These are phyloP conservation scores for Pisolithus orientalis DNA, from an alignment of 768 basidiomycete genomes.

Conservation along the genomic window DNA sequence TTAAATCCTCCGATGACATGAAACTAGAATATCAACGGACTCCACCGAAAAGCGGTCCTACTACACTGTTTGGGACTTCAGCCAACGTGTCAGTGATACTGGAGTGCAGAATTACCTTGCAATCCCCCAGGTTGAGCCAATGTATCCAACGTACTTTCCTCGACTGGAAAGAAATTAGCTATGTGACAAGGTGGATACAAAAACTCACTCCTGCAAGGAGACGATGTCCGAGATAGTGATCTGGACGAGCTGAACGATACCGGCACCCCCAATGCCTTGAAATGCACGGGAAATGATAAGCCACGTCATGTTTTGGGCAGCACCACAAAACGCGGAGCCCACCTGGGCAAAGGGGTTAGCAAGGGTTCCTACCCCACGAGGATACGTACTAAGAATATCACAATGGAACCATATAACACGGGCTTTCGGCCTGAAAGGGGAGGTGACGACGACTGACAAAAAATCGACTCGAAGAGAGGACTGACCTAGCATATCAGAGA, in stretches of 20 bases:
- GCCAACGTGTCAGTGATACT: neutral
- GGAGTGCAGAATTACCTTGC: slow-evolving; percentile 31
- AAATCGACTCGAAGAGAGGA: neutral
- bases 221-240: slow-evolving; percentile 84
- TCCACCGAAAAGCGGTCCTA: slow-evolving; percentile 39
- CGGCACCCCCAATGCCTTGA: slow-evolving; percentile 81
- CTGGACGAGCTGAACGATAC: slow-evolving; percentile 68
- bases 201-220: slow-evolving; percentile 62
- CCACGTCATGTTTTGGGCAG: slow-evolving; percentile 75
- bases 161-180: slow-evolving; percentile 38
- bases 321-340: slow-evolving; percentile 79
- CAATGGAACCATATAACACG: slow-evolving; percentile 58
- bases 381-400: slow-evolving; percentile 53
- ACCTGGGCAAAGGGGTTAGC: slow-evolving; percentile 35
- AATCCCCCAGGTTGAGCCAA: slow-evolving; percentile 77
- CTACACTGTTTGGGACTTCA: slow-evolving; percentile 19
- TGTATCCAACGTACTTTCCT: slow-evolving; percentile 68
- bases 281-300: slow-evolving; percentile 70
- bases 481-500: slow-evolving; percentile 53
- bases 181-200: neutral
- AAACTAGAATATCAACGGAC: slow-evolving; percentile 13
- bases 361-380: slow-evolving; percentile 6
- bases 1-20: neutral
- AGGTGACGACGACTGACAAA: slow-evolving; percentile 14
- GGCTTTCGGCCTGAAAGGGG: slow-evolving; percentile 55